phyloP scores from a whole-genome alignment of 768 basidiomycete genomes.

The Tephrocybe sp. region DNA sequence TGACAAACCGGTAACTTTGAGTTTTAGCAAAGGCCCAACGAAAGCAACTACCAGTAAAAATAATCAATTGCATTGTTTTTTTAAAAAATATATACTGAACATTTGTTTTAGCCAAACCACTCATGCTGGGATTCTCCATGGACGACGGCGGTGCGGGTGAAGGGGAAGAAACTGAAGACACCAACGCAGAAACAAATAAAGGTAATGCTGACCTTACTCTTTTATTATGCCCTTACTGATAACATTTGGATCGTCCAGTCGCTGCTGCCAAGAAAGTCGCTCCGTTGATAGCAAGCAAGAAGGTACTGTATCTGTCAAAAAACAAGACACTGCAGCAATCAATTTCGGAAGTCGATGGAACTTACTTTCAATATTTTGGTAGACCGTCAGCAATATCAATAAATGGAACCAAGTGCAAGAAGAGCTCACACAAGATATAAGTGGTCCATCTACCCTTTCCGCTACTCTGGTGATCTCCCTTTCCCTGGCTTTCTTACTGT shows the following conservation, averaged over 20 bases:
- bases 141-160: constrained; percentile 50
- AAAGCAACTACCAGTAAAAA: constrained; percentile 30
- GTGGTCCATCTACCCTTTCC: constrained; percentile 21
- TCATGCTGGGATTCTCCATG: constrained; percentile 65
- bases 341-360: constrained; percentile 3
- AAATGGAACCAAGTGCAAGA: constrained; percentile 98
- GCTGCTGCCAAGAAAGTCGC: constrained; percentile 68
- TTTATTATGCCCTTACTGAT: no score
- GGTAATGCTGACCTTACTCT: constrained; percentile 50
- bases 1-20: constrained; percentile 80
- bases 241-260: no score
- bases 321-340: constrained; percentile 1
- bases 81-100: no score
- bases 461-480: constrained; percentile 34
- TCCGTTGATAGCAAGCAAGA: constrained; percentile 82
- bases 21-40: constrained; percentile 56
- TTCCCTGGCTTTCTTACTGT: constrained; percentile 24
- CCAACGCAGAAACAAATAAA: constrained; percentile 45
- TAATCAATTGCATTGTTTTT: no score
- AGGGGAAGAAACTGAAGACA: constrained; percentile 42
- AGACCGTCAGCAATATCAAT: constrained; percentile 89
- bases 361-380: constrained; percentile 15
- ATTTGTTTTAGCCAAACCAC: constrained; percentile 30
- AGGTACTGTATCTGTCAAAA: constrained; percentile 46
- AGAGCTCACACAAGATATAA: constrained; percentile 61